A percentile compares a stretch with the other conserved stretches of the same genome.
Evolutionary conservation across 768 basidiomycete species (phyloP).

Genomic region (Podaxis sp.): DNA sequence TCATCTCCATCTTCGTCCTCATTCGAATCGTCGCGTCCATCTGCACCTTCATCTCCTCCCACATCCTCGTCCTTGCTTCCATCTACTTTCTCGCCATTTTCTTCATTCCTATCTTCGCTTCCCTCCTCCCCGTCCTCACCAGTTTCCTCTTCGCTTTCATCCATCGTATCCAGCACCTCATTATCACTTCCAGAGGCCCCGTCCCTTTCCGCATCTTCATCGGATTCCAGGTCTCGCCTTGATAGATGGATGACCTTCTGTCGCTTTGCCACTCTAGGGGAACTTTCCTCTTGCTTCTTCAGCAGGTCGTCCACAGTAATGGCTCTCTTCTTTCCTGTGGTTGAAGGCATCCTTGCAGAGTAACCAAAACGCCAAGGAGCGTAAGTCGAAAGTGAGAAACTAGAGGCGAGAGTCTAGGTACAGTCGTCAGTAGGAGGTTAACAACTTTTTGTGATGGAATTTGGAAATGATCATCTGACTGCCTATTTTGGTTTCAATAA

Average conservation of each 20-base stretch:
- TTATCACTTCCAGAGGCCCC: slow-evolving; percentile 6
- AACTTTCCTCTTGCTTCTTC: slow-evolving; percentile 35
- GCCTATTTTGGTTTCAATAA: not conserved
- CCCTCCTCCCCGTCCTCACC: slow-evolving; percentile 9
- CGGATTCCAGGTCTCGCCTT: not conserved
- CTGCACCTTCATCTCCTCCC: slow-evolving; percentile 12
- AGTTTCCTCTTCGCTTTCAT: not conserved
- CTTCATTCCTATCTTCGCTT: slow-evolving; percentile 10
- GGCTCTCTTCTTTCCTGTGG: slow-evolving; percentile 16
- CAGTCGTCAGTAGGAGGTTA: not conserved
- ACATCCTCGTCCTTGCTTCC: slow-evolving; percentile 2
- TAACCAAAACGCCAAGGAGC: not conserved
- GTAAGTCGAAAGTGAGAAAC: not conserved
- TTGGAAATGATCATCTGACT: not conserved
- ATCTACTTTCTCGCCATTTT: slow-evolving; percentile 8
- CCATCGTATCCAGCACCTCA: not conserved
- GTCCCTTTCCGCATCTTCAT: slow-evolving; percentile 15
- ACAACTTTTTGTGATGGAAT: not conserved
- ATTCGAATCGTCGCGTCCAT: slow-evolving; percentile 7
- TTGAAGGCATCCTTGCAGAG: not conserved
- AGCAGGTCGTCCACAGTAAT: slow-evolving; percentile 45
- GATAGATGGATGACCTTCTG: slow-evolving; percentile 17
- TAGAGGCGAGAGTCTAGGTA: not conserved
- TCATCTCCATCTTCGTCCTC: not conserved
- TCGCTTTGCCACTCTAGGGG: slow-evolving; percentile 29